Conservation (phyloP, 2,329 filamentous ascomycete genomes). For the Botrytis cinerea region DNA sequence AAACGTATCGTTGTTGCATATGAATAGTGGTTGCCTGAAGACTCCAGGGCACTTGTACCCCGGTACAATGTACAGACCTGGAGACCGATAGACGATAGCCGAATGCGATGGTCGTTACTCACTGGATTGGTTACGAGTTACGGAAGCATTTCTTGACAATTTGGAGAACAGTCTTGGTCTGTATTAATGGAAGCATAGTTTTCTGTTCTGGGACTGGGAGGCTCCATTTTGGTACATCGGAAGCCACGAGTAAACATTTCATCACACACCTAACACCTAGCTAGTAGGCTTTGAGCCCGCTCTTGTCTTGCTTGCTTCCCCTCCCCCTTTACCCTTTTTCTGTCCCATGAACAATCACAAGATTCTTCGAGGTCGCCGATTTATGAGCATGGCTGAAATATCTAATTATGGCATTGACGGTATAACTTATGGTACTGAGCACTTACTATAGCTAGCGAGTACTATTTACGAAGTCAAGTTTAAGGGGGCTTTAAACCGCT, state of each 20-base stretch:
- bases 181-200: background rate
- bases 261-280: constrained; percentile 5
- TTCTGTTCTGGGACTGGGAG: constrained; percentile 12
- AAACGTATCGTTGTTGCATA: constrained; percentile 2
- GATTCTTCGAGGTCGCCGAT: constrained; percentile 20
- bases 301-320: constrained; percentile 5
- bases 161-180: constrained; percentile 1
- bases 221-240: constrained; percentile 11
- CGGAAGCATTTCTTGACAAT: background rate
- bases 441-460: background rate
- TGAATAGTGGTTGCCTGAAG: constrained; percentile 23
- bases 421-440: no score
- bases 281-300: background rate
- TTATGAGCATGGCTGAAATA: background rate
- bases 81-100: constrained; percentile 9
- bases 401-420: constrained; percentile 20
- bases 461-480: background rate
- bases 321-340: background rate
- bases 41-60: background rate
- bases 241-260: constrained; percentile 6
- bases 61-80: background rate
- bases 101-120: background rate
- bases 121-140: constrained; percentile 16
- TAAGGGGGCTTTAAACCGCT: background rate
- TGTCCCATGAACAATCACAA: constrained; percentile 4